Conservation (phyloP, 148 eudicot species). For the Silene latifolia region DNA sequence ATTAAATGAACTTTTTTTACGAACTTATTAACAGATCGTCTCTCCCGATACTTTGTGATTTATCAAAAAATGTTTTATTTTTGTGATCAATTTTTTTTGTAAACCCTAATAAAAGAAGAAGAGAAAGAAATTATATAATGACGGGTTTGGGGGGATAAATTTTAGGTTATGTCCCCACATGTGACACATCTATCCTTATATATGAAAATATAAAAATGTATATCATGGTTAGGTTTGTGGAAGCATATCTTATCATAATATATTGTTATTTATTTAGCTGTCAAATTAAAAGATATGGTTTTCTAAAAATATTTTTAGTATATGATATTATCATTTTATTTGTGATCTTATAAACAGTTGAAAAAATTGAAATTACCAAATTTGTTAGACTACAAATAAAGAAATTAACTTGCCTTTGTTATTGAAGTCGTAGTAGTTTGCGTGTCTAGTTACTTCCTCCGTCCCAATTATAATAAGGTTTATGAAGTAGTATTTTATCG, state of each 20-base stretch:
- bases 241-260: constrained; percentile 11
- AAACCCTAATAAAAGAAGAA: constrained; percentile 6
- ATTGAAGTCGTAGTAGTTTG: too few relatives aligned
- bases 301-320: too few relatives aligned
- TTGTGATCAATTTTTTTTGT: constrained; percentile 14
- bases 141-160: background rate
- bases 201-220: too few relatives aligned
- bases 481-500: too few relatives aligned
- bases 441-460: too few relatives aligned
- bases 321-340: too few relatives aligned
- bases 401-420: constrained; percentile 22
- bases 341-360: too few relatives aligned
- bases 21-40: too few relatives aligned
- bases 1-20: background rate
- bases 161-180: constrained; percentile 18
- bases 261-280: background rate
- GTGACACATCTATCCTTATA: background rate
- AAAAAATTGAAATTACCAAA: background rate
- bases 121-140: background rate
- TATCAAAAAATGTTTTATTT: background rate
- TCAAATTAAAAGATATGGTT: background rate
- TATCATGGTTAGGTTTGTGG: background rate
- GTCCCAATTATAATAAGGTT: too few relatives aligned
- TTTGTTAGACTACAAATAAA: background rate
- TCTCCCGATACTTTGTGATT: too few relatives aligned